A percentile compares a stretch with the other conserved stretches of the same genome.
Evolutionary conservation across 768 basidiomycete species (phyloP).

Genomic region (Tulasnella sp.): DNA sequence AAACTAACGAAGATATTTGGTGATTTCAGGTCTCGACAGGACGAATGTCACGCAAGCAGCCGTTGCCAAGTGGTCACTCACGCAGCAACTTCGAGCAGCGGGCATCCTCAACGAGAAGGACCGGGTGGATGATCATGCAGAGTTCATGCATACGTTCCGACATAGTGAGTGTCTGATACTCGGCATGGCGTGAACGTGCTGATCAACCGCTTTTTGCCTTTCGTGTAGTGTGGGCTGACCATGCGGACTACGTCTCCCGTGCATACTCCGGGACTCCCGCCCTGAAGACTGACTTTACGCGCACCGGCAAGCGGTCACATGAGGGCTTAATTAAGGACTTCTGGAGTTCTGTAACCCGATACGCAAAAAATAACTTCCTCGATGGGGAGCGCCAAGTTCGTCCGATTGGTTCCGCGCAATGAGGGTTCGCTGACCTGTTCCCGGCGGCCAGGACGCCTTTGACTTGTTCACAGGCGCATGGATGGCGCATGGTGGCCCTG

Average conservation of each 20-base stretch:
- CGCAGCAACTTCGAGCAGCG: conserved; percentile 65
- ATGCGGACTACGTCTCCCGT: conserved; percentile 82
- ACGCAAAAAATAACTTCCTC: conserved; percentile 94
- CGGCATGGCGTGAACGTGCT: neutral
- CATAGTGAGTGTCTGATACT: conserved; percentile 58
- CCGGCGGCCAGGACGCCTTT: conserved; percentile 73
- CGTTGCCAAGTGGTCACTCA: conserved; percentile 80
- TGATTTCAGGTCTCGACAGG: conserved; percentile 59
- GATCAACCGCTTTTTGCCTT: neutral
- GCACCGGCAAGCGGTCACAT: conserved; percentile 83
- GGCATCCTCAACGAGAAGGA: conserved; percentile 70
- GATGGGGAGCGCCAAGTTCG: conserved; percentile 86
- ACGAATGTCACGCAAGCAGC: conserved; percentile 96
- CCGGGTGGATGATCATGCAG: conserved; percentile 74
- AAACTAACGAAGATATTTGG: neutral
- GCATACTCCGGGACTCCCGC: conserved; percentile 96
- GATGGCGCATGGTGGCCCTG: conserved; percentile 72
- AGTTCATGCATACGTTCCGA: conserved; percentile 77
- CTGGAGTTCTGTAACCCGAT: conserved; percentile 75
- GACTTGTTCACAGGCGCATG: conserved; percentile 91
- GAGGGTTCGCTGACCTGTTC: conserved; percentile 1
- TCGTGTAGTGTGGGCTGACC: conserved; percentile 88
- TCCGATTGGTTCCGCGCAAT: conserved; percentile 6
- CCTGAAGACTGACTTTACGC: conserved; percentile 92
- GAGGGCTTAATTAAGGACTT: conserved; percentile 82